A percentile compares a stretch with the other conserved stretches of the same genome.
phyloP scores from a whole-genome alignment of 2,329 filamentous ascomycete genomes.

The Hymenoscyphus infarciens region DNA sequence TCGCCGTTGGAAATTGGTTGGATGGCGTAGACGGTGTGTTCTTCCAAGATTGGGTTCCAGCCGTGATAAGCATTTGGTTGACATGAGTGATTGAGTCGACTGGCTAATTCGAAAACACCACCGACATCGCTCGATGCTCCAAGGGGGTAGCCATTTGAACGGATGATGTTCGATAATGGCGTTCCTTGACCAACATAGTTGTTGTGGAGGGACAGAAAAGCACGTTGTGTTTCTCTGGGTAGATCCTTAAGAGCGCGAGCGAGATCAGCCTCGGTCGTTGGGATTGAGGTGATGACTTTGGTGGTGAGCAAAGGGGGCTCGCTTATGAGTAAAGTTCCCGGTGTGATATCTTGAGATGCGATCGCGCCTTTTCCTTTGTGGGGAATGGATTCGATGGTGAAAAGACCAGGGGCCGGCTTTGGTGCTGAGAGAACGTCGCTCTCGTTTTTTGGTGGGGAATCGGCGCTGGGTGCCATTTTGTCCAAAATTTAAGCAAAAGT shows the following conservation, averaged over 20 bases:
- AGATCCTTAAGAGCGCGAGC: slow-evolving; percentile 21
- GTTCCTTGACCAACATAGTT: slow-evolving; percentile 9
- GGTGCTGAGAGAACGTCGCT: neutral
- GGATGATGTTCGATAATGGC: slow-evolving; percentile 12
- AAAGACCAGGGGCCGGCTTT: slow-evolving; percentile 16
- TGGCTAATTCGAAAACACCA: slow-evolving; percentile 36
- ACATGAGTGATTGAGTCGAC: slow-evolving; percentile 38
- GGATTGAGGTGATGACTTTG: slow-evolving; percentile 22
- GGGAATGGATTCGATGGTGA: slow-evolving; percentile 23
- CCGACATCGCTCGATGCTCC: slow-evolving; percentile 30
- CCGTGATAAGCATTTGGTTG: slow-evolving; percentile 36
- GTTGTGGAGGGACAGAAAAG: slow-evolving; percentile 19
- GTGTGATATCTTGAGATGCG: slow-evolving; percentile 23
- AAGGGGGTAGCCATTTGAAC: slow-evolving; percentile 15
- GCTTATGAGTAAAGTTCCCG: slow-evolving; percentile 33
- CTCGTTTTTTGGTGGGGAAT: slow-evolving; percentile 6
- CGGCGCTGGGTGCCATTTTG: slow-evolving; percentile 15
- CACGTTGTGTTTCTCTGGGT: slow-evolving; percentile 23
- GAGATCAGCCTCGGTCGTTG: slow-evolving; percentile 26
- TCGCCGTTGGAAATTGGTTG: slow-evolving; percentile 35
- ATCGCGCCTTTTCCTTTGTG: slow-evolving; percentile 32
- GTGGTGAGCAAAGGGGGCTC: slow-evolving; percentile 32
- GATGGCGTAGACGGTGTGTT: slow-evolving; percentile 35
- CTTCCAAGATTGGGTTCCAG: slow-evolving; percentile 35
- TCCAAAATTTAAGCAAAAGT: neutral